These are phyloP conservation scores for Saksenaea oblongispora DNA, from an alignment of 371 early-diverging fungal genomes.

Conservation along the genomic window DNA sequence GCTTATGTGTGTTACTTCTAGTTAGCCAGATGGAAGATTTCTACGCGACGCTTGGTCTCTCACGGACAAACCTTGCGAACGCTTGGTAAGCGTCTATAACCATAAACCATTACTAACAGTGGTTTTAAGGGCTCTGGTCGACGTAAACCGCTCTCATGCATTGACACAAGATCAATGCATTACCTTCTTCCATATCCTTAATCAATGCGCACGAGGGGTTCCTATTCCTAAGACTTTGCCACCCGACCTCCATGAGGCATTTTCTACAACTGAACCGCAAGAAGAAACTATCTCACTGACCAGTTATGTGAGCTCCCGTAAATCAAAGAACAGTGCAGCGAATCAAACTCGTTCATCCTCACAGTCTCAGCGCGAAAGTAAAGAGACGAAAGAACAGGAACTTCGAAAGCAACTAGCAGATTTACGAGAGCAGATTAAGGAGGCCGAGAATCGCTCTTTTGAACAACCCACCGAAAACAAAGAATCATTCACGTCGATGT, in stretches of 20 bases:
- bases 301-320: constrained; percentile 52
- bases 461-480: not conserved
- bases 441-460: constrained; percentile 10
- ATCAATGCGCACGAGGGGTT: constrained; percentile 32
- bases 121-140: constrained; percentile 35
- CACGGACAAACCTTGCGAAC: constrained; percentile 43
- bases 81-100: constrained; percentile 33
- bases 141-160: constrained; percentile 47
- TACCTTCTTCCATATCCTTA: constrained; percentile 49
- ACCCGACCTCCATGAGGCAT: constrained; percentile 21
- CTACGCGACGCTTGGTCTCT: constrained; percentile 43
- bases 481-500: constrained; percentile 6
- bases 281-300: constrained; percentile 42
- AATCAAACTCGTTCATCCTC: not conserved
- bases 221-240: constrained; percentile 16
- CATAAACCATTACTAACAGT: not conserved
- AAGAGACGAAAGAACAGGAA: not conserved
- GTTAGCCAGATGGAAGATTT: constrained; percentile 52
- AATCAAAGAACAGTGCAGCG: not conserved
- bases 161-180: constrained; percentile 53
- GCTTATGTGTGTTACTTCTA: constrained; percentile 6
- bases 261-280: constrained; percentile 17
- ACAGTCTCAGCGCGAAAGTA: not conserved
- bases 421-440: constrained; percentile 11
- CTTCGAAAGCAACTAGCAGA: constrained; percentile 8